Evolutionary conservation across 2,329 filamentous ascomycete genomes (phyloP).

Genomic region (Colletotrichum sp.): DNA sequence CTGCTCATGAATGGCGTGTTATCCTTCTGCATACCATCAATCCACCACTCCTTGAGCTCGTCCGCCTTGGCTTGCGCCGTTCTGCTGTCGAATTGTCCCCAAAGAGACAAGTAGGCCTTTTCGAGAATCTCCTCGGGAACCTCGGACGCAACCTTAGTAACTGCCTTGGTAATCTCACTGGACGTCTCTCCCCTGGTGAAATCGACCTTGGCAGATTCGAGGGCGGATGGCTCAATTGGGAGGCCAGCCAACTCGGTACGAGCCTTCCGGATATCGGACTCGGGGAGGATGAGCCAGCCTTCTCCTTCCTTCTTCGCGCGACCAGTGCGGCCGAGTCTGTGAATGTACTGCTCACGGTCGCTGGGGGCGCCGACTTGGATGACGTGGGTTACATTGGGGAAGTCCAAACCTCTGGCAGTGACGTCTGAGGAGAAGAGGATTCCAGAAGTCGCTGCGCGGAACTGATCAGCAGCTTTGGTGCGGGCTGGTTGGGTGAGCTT

Average conservation of each 20-base stretch:
- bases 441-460: conserved; percentile 67
- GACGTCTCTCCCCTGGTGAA: conserved; percentile 28
- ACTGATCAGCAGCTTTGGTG: conserved; percentile 73
- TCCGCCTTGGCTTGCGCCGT: conserved; percentile 44
- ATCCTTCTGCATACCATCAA: conserved; percentile 55
- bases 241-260: conserved; percentile 60
- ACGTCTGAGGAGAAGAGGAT: conserved; percentile 82
- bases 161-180: conserved; percentile 33
- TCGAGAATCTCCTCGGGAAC: conserved; percentile 34
- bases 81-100: conserved; percentile 50
- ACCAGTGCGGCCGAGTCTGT: conserved; percentile 77
- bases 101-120: conserved; percentile 59
- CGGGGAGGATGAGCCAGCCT: conserved; percentile 70
- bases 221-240: conserved; percentile 62
- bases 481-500: conserved; percentile 74
- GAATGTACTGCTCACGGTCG: conserved; percentile 75
- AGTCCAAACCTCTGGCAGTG: conserved; percentile 83
- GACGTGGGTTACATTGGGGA: conserved; percentile 80
- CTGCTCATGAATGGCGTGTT: conserved; percentile 30
- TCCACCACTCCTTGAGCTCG: conserved; percentile 59
- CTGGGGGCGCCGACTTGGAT: conserved; percentile 73
- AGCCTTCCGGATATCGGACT: conserved; percentile 55
- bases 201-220: conserved; percentile 59
- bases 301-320: conserved; percentile 77
- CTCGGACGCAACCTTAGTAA: conserved; percentile 39